Base-by-base conservation (phyloP, 371 early-diverging fungal genomes). In the Actinomucor elegans region DNA sequence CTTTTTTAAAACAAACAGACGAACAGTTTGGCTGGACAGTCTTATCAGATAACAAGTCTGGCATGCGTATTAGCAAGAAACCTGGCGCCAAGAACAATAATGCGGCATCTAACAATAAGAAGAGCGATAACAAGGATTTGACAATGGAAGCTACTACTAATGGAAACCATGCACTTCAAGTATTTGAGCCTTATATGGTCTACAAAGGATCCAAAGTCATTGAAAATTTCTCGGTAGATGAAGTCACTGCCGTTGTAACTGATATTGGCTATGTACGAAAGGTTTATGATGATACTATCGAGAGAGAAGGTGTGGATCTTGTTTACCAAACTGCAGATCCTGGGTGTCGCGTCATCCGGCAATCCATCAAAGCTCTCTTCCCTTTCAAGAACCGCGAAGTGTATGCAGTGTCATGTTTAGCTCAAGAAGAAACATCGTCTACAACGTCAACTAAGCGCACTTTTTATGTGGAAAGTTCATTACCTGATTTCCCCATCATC, bases 131-230 rank as follows among this genome's bases (percentile, higher is more conserved):
- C 11, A 42, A 26, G 27, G 5, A 24, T 14, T 24, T 24, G 1
- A 40, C 34, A 5, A 12, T 10, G 11, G n/a, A 10, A 14, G 4
- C 26, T 5, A 27, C n/a, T 3, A n/a, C n/a, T n/a, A n/a, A n/a
- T n/a, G n/a, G n/a, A n/a, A n/a, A n/a, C n/a, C n/a, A n/a, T n/a
- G n/a, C n/a, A n/a, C 11, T 42, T 8, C 42, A 42, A 42, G 75
- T 83, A 0, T 73, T 75, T 10, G 79, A 81, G 2, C 77, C 79
- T n/a, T 77, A 73, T 4, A 67, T 76, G 45, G 61, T 80, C 11
- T 71, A 79, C 49, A 75, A 77, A 27, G 82, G 76, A 1, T 66
- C 77, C 20, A 81, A 80, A 40, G 80, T 83, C 10, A 80, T 83
- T 32, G 84, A 83, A 42, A 67, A 75, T 14, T 81, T 77, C 44